Conservation (phyloP, 805 yeast species). For the Huiozyma naganishii region DNA sequence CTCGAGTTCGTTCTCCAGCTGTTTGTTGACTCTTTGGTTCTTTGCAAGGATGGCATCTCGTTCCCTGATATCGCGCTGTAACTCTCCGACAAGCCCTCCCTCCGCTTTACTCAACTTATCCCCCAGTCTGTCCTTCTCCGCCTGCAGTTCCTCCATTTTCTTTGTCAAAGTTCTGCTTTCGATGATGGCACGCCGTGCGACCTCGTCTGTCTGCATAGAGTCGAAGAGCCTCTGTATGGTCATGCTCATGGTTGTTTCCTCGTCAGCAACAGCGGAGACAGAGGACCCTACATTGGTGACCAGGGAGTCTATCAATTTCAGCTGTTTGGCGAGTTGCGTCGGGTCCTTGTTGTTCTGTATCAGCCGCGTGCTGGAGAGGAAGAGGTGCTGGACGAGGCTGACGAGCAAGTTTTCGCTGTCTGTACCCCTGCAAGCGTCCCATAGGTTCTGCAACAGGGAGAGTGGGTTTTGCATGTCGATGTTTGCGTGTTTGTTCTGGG, state of each 20-base stretch:
- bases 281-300: slow-evolving; percentile 51
- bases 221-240: slow-evolving; percentile 71
- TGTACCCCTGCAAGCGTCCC: slow-evolving; percentile 41
- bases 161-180: slow-evolving; percentile 49
- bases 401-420: slow-evolving; percentile 41
- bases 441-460: slow-evolving; percentile 46
- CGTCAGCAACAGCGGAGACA: slow-evolving; percentile 33
- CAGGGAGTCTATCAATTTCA: slow-evolving; percentile 58
- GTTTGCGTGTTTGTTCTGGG: slow-evolving; percentile 9
- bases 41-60: slow-evolving; percentile 54
- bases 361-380: slow-evolving; percentile 21
- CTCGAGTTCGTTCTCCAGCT: slow-evolving; percentile 53
- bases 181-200: slow-evolving; percentile 61
- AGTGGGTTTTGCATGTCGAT: slow-evolving; percentile 50
- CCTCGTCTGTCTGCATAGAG: slow-evolving; percentile 79
- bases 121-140: slow-evolving; percentile 56
- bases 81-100: slow-evolving; percentile 63
- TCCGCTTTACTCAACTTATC: slow-evolving; percentile 66
- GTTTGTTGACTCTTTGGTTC: slow-evolving; percentile 53
- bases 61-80: slow-evolving; percentile 59
- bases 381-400: slow-evolving; percentile 35
- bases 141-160: slow-evolving; percentile 35
- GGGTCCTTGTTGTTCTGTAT: slow-evolving; percentile 18
- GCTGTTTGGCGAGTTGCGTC: slow-evolving; percentile 22
- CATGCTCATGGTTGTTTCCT: slow-evolving; percentile 62